Base-by-base conservation (phyloP, 768 basidiomycete genomes). In the Mycena filopes region DNA sequence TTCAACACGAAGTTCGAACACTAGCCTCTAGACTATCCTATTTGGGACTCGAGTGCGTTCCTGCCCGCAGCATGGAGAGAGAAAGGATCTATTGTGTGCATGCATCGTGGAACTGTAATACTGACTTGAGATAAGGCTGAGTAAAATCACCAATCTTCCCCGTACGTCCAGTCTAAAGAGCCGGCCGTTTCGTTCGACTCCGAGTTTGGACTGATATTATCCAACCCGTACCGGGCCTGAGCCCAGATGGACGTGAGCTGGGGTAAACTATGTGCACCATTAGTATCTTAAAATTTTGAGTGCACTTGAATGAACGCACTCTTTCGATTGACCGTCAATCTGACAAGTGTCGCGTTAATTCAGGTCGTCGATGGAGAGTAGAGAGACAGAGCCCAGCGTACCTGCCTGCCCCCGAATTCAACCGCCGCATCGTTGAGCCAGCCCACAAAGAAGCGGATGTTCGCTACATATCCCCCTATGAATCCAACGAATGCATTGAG, bases 341-440 rank as follows among this genome's bases (percentile, higher is more conserved):
- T 69, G n/a, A 26, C 16, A 2, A 41, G 12, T 12, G 7, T 6
- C 33, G 2, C 9, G 25, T 11, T 49, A 21, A 33, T 20, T 31
- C 20, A 9, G 45, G 9, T 29, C 43, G 2, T 18, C 25, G n/a
- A 29, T 23, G 28, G 36, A 10, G 10, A 10, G 15, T n/a, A 40
- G 16, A 3, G 18, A 55, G 21, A 8, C 6, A 15, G 26, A 7
- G 33, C 12, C 33, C 33, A 33, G n/a, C 58, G n/a, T 48, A 79
- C 76, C 73, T 79, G 79, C 59, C 72, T 70, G 21, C 79, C 80
- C 5, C 81, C 80, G 61, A 79, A 78, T 54, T 77, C 76, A 38
- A 74, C 73, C 45, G 81, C 81, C 2, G 79, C 80, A 5, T 72
- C 74, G 54, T 82, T 80, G 4, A 82, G 68, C 81, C 80, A 82